Evolutionary conservation across 306 rosid species (phyloP), one percentile per base, ranked within the genome.

Genomic region (Gleditsia sinensis): DNA sequence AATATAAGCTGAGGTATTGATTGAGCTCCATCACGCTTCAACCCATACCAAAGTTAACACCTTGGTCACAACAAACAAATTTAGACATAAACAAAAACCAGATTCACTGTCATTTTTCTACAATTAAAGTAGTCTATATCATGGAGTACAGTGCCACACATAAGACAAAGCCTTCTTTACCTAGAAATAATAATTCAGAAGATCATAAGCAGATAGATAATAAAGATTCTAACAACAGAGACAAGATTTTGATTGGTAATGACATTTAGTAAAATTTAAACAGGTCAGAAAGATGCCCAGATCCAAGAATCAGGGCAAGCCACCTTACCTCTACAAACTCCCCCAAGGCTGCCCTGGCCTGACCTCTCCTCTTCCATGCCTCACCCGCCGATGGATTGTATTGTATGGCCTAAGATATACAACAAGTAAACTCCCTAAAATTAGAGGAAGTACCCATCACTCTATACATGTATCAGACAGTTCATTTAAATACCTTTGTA

Each of bases 311-410:
- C 50, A 61, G 75, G 39, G 79, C 56, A 45, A 76, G 65, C 66
- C 56, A 53, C 42, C 77, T 84, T 58, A 89, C 96, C 88, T 82
- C 92, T 57, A 76, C 83, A 81, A 84, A 83, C 75, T 84, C 84
- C 65, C 96, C 96, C 40, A 90, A 77, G 6, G 92, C 96, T 69
- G 96, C 96, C 63, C 87, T 92, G 21, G 96, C 96, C 80, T 90
- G 96, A 75, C 96, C 96, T 83, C 96, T 85, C 71, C 96, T 83
- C 65, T 90, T 90, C 96, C 96, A 90, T 73, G 92, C 96, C 83
- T 90, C 96, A 56, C 89, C 86, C 42, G 92, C 92, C 28, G 80
- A 75, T 62, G 89, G 89, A 82, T 90, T 90, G 74, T 86, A 72
- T 67, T 90, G 83, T 64, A 90, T 78, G 74, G 96, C 96, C 96